Base-by-base conservation (phyloP, 1,284 basidiomycete genomes). In the Sutorius eximius region DNA sequence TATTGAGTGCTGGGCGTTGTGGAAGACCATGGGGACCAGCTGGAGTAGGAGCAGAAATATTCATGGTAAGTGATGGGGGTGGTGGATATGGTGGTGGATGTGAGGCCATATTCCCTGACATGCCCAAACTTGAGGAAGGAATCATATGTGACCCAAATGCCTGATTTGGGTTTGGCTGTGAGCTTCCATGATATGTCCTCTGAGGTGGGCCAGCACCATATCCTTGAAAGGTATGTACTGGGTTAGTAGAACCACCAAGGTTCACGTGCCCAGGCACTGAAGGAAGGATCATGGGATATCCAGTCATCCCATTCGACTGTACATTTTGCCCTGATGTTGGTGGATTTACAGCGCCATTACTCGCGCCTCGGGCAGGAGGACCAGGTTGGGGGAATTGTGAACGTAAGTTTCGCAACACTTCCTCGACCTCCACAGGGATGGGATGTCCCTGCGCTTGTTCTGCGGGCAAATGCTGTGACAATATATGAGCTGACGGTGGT, bases 371-470 rank as follows among this genome's bases (percentile, higher is more conserved):
- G 42, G 18, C 27, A 36, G 55, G 27, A 15, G 1, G 0, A 20
- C 30, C 29, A 22, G 58, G 59, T 16, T 66, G 64, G 8, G 61
- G 59, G 32, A 60, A 54, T 29, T 68, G 59, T 30, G 22, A 36
- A 37, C 57, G 63, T 13, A 69, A 27, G 16, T 30, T 10, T 34
- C 40, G 56, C 45, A 67, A 57, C 40, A 40, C 54, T 12, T 42
- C 65, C 46, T 64, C 47, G 9, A 68, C 20, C 11, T 58, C 49
- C 9, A 43, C 0, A 2, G 61, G 49, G 5, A 53, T 29, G 15
- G n/a, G 27, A 3, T 30, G 43, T 27, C 47, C 20, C 34, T 62
- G 67, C 12, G 42, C 48, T 41, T 43, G 16, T 16, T 42, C 53
- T 38, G 22, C 5, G 2, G 50, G 33, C 0, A 29, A n/a, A 18